Conservation (phyloP, 139 green algal species). For the Micractinium sp. region DNA sequence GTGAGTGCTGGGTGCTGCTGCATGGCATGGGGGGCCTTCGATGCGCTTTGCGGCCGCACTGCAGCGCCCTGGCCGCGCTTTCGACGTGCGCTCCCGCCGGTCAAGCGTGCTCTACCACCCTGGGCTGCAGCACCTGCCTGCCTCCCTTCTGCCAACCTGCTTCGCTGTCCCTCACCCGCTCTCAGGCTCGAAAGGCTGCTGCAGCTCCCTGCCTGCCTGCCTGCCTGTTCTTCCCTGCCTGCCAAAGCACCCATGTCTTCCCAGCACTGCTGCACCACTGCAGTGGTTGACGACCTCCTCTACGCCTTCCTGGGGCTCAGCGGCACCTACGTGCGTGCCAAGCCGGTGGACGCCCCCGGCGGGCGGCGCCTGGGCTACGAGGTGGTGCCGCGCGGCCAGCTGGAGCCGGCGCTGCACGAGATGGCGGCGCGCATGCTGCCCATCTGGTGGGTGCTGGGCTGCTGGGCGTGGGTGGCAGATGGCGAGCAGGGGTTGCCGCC, state of each 20-base stretch:
- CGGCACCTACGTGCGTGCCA: slow-evolving; percentile 60
- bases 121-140: background rate
- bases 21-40: background rate
- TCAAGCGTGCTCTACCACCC: background rate
- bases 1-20: slow-evolving; percentile 10
- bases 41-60: no score
- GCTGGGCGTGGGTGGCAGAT: no score
- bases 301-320: slow-evolving; percentile 80
- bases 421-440: slow-evolving; percentile 82
- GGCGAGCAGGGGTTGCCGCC: background rate
- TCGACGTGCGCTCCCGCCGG: no score
- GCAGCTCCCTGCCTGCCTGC: background rate
- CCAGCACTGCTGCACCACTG: background rate
- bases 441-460: slow-evolving; percentile 63
- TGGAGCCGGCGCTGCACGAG: slow-evolving; percentile 70
- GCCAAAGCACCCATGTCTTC: background rate
- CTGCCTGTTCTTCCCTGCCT: background rate
- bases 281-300: slow-evolving; percentile 89
- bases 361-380: slow-evolving; percentile 55
- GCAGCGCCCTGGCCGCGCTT: no score
- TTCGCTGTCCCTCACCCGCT: background rate
- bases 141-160: background rate
- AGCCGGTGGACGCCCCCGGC: background rate
- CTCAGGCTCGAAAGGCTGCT: background rate
- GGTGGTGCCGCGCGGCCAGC: slow-evolving; percentile 43